Evolutionary conservation across 225 moss, liverwort and hornwort species (phyloP).

Genomic region (Antitrichia curtipendula): DNA sequence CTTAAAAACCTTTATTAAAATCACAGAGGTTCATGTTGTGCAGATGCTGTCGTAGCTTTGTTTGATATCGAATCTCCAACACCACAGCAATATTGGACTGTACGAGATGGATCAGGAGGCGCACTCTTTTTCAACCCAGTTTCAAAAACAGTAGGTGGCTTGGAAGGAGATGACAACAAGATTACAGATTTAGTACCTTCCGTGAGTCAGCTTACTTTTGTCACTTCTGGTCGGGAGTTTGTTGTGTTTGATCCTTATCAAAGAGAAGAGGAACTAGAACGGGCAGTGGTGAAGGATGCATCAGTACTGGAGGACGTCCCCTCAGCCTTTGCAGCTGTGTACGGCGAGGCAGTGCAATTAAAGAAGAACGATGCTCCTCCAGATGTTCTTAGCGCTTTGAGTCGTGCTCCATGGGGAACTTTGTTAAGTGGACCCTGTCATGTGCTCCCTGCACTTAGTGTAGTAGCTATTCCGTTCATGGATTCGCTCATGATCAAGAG

Average conservation of each 20-base stretch:
- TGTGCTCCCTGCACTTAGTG: constrained; percentile 72
- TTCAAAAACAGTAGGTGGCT: not conserved
- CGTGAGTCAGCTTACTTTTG: constrained; percentile 37
- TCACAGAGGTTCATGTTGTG: not conserved
- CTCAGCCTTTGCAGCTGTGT: constrained; percentile 59
- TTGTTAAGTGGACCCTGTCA: constrained; percentile 75
- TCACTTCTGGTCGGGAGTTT: constrained; percentile 52
- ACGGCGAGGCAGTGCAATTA: constrained; percentile 27
- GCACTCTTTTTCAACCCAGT: constrained; percentile 17
- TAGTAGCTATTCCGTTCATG: constrained; percentile 67
- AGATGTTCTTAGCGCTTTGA: constrained; percentile 37
- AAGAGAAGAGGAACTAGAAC: constrained; percentile 10
- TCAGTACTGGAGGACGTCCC: constrained; percentile 1
- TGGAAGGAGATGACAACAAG: not conserved
- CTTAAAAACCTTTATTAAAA: not conserved
- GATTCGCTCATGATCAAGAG: constrained; percentile 66
- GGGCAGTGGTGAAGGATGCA: not conserved
- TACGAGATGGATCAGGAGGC: constrained; percentile 28
- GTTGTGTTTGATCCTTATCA: constrained; percentile 50
- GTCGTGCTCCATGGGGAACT: constrained; percentile 72
- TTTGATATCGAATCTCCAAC: constrained; percentile 20
- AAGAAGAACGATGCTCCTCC: constrained; percentile 17
- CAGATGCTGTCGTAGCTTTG: constrained; percentile 21
- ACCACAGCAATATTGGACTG: constrained; percentile 34
- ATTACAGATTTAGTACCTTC: not conserved